These are phyloP conservation scores for Chamaecyparis obtusa DNA, from an alignment of 75 land plant species.

Conservation along the genomic window DNA sequence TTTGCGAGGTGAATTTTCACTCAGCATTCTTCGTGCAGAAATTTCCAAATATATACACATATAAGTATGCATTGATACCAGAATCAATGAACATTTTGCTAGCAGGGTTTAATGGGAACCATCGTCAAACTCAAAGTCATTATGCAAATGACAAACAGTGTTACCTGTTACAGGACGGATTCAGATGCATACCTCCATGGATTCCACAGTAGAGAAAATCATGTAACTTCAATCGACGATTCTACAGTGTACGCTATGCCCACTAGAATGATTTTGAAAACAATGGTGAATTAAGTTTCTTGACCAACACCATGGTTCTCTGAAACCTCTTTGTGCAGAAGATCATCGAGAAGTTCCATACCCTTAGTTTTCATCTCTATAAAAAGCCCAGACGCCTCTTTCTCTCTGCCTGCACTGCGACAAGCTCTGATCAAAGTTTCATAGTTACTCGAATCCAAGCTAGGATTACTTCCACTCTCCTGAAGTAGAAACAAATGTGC, in stretches of 20 bases:
- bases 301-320: not conserved
- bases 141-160: not conserved
- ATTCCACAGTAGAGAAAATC: not conserved
- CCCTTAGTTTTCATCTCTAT: not conserved
- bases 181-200: not conserved
- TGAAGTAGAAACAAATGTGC: slow-evolving; percentile 1
- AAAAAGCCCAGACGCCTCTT: not conserved
- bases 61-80: not conserved
- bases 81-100: not conserved
- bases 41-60: not conserved
- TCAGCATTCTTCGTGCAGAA: not conserved
- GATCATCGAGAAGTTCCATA: not conserved
- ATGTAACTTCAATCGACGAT: not conserved
- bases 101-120: not conserved
- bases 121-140: not conserved
- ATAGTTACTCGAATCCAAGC: not conserved
- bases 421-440: not conserved
- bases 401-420: not conserved
- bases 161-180: not conserved
- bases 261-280: not conserved
- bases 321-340: not conserved
- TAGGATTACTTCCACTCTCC: not conserved
- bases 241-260: not conserved
- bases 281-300: not conserved
- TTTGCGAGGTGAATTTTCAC: not conserved